These are phyloP conservation scores for Solanum boliviense DNA, from an alignment of 257 asterid species.

Conservation along the genomic window DNA sequence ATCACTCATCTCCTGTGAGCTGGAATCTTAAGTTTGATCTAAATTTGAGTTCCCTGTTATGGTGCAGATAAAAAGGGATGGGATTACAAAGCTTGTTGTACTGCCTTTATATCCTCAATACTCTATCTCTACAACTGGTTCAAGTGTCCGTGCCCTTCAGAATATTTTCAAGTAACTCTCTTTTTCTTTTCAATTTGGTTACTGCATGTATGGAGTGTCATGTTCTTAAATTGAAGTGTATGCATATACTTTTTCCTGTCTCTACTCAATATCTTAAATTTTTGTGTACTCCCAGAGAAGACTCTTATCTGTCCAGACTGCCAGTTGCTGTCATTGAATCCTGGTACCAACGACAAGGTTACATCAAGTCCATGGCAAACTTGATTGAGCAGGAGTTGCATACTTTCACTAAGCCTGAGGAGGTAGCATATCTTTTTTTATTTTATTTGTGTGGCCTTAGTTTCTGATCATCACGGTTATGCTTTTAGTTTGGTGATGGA, in stretches of 20 bases:
- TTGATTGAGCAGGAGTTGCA: conserved; percentile 73
- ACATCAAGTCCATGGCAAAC: conserved; percentile 83
- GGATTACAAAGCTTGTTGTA: conserved; percentile 74
- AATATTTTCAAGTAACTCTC: conserved; percentile 53
- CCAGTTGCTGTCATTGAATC: conserved; percentile 89
- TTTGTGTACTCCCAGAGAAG: conserved; percentile 33
- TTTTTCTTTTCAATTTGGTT: neutral
- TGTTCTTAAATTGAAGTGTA: neutral
- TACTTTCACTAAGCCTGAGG: conserved; percentile 44
- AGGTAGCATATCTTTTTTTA: conserved; percentile 28
- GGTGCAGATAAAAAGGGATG: conserved; percentile 73
- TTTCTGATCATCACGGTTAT: neutral
- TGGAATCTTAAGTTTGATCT: neutral
- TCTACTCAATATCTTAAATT: conserved; percentile 4
- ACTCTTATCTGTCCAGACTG: conserved; percentile 46
- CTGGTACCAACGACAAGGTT: conserved; percentile 92
- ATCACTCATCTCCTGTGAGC: neutral
- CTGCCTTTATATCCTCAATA: conserved; percentile 95
- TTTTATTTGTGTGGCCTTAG: neutral
- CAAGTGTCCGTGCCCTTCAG: conserved; percentile 81
- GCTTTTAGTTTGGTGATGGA: neutral
- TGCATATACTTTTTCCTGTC: neutral
- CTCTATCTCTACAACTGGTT: conserved; percentile 93
- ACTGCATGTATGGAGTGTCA: neutral
- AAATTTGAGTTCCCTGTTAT: neutral